Evolutionary conservation across 2,329 filamentous ascomycete genomes (phyloP), one percentile per base, ranked within the genome.

Genomic region (Teratosphaeriaceae sp.): DNA sequence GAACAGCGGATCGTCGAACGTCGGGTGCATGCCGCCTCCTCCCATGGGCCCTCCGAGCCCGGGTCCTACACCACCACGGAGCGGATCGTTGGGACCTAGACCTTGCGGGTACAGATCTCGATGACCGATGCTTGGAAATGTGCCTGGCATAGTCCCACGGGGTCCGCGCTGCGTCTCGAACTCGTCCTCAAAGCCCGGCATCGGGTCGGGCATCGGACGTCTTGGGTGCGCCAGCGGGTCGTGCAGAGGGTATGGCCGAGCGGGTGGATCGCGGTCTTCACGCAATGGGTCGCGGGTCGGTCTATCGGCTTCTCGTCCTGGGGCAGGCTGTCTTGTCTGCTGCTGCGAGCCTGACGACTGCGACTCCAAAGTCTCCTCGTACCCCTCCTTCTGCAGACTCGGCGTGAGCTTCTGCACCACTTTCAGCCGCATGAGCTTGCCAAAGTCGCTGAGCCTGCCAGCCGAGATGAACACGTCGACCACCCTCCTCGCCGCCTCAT

Each of bases 181-280:
- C 58, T 96, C 88, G 61, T 98, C 90, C 52, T 97, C 92, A 52
- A 97, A 97, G 16, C 79, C 87, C 0, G 92, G 92, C 0, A 90
- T 89, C 1, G 84, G 79, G 52, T 75, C 67, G 0, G 89, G 88
- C 13, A 80, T 59, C 1, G 85, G 85, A 16, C 72, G 72, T 31
- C 76, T 71, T 0, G 75, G 80, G 12, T 76, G 15, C 70, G 79
- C 26, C 85, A 73, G n/a, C 78, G 81, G 57, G 37, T 63, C 60
- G 20, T 58, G 49, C 50, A 82, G 79, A 0, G 84, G 85, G 50
- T 81, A 77, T 3, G 84, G 84, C 12, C 77, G 74, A 15, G 81
- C 80, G 20, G 82, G 83, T 30, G 78, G 81, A 29, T 71, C 68
- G 22, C 64, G 66, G 45, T 72, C 71, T 43, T 78, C 77, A 50